phyloP scores from a whole-genome alignment of 306 rosid genomes.

The Ziziphus jujuba region DNA sequence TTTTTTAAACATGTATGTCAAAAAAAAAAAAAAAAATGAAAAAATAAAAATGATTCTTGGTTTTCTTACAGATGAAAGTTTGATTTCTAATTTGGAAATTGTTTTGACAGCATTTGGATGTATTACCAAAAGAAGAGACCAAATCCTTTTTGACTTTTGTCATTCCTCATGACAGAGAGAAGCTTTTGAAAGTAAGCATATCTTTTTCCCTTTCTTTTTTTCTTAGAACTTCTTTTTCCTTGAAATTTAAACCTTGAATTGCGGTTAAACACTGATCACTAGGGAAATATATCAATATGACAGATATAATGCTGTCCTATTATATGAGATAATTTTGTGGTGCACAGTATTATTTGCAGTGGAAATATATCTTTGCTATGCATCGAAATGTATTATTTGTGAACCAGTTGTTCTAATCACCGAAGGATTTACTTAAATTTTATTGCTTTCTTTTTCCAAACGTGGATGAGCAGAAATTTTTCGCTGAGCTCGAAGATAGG shows the following conservation, averaged over 20 bases:
- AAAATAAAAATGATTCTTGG: conserved; percentile 10
- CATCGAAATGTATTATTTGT: too few relatives aligned
- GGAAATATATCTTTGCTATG: too few relatives aligned
- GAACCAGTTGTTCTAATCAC: too few relatives aligned
- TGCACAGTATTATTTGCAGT: too few relatives aligned
- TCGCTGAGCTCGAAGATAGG: conserved; percentile 68
- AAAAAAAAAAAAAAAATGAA: too few relatives aligned
- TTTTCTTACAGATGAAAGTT: neutral
- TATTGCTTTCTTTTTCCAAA: neutral
- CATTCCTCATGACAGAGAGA: conserved; percentile 79
- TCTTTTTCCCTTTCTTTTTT: neutral
- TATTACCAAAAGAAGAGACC: conserved; percentile 75
- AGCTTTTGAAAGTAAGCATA: conserved; percentile 44
- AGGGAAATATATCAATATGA: neutral
- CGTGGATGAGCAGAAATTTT: conserved; percentile 49
- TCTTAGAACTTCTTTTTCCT: neutral
- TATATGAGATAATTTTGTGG: too few relatives aligned
- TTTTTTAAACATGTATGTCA: conserved; percentile 70
- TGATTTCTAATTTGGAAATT: conserved; percentile 33
- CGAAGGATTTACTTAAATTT: neutral
- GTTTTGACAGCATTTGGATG: conserved; percentile 63
- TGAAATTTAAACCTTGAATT: neutral
- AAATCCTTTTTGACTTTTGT: conserved; percentile 58
- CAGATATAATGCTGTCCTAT: neutral
- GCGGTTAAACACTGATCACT: neutral